Percentiles rank a stretch among this genome's conserved stretches.
phyloP scores from a whole-genome alignment of 2,329 filamentous ascomycete species.

The Alternaria angustiovoidea region DNA sequence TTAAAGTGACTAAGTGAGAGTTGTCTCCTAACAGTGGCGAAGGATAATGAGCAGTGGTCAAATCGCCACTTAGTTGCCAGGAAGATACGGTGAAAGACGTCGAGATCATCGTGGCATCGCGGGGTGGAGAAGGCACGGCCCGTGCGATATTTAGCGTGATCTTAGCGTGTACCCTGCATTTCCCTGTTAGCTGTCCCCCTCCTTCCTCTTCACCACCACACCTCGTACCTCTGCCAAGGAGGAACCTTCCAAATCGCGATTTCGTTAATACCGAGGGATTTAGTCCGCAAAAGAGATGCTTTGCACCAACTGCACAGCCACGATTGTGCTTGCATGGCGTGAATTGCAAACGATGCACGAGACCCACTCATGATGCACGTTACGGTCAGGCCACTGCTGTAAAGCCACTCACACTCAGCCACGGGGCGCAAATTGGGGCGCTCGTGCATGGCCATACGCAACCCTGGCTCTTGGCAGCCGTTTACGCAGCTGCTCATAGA shows the following conservation, averaged over 20 bases:
- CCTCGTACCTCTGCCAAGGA: not conserved
- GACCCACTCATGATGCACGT: constrained; percentile 28
- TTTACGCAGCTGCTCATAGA: not conserved
- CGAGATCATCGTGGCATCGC: not conserved
- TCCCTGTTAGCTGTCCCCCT: not conserved
- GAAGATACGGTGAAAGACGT: not conserved
- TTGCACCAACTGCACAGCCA: constrained; percentile 15
- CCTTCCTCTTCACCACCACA: not conserved
- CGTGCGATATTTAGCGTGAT: constrained; percentile 6
- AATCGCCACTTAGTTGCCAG: not conserved
- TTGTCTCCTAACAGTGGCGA: too few species aligned
- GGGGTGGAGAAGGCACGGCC: constrained; percentile 8
- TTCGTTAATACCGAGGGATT: not conserved
- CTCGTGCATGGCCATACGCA: constrained; percentile 19
- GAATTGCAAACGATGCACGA: constrained; percentile 18
- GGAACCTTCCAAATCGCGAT: not conserved
- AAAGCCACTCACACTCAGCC: constrained; percentile 31
- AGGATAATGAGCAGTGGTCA: not conserved
- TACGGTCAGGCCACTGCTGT: constrained; percentile 23
- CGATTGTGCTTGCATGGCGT: constrained; percentile 14
- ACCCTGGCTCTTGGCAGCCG: constrained; percentile 13
- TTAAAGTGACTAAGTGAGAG: too few species aligned
- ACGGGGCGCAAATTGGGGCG: constrained; percentile 26
- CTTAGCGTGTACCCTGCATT: constrained; percentile 10
- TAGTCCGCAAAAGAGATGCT: not conserved